These are phyloP conservation scores for Panicum miliaceum DNA, from an alignment of 176 grass and related monocot genomes.

Conservation along the genomic window DNA sequence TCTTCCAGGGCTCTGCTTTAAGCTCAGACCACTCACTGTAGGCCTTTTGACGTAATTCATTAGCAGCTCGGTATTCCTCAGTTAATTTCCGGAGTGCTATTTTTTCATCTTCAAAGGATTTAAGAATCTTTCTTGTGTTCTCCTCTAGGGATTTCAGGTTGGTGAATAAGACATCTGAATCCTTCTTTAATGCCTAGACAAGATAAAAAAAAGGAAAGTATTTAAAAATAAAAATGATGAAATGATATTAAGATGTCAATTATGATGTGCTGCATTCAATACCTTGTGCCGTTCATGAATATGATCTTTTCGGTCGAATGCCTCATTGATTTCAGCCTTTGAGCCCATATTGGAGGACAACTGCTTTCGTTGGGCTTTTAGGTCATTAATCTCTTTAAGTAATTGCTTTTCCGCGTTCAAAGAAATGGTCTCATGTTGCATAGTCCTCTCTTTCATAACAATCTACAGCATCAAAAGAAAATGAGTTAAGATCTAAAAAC, in stretches of 20 bases:
- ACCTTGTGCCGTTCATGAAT: conserved; percentile 87
- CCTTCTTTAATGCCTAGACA: conserved; percentile 80
- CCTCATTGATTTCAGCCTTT: conserved; percentile 75
- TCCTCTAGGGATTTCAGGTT: conserved; percentile 69
- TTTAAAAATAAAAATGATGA: conserved; percentile 29
- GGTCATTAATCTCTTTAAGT: conserved; percentile 87
- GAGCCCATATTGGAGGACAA: conserved; percentile 65
- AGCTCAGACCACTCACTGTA: conserved; percentile 65
- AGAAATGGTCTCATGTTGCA: conserved; percentile 84
- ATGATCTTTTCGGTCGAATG: conserved; percentile 76
- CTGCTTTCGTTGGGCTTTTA: conserved; percentile 78
- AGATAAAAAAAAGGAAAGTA: conserved; percentile 36
- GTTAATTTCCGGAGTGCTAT: conserved; percentile 46
- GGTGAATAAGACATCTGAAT: conserved; percentile 70
- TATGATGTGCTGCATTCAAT: not conserved
- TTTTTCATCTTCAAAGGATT: conserved; percentile 64
- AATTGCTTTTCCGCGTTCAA: conserved; percentile 81
- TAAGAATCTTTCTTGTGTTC: conserved; percentile 60
- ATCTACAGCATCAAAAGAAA: conserved; percentile 61
- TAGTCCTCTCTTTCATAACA: conserved; percentile 61
- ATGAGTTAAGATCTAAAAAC: conserved; percentile 26
- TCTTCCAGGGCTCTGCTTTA: conserved; percentile 60
- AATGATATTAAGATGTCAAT: conserved; percentile 13
- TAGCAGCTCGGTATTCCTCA: conserved; percentile 64
- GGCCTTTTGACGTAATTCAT: conserved; percentile 76